These are phyloP conservation scores for Termitomyces sp. DNA, from an alignment of 768 basidiomycete genomes.

Conservation along the genomic window DNA sequence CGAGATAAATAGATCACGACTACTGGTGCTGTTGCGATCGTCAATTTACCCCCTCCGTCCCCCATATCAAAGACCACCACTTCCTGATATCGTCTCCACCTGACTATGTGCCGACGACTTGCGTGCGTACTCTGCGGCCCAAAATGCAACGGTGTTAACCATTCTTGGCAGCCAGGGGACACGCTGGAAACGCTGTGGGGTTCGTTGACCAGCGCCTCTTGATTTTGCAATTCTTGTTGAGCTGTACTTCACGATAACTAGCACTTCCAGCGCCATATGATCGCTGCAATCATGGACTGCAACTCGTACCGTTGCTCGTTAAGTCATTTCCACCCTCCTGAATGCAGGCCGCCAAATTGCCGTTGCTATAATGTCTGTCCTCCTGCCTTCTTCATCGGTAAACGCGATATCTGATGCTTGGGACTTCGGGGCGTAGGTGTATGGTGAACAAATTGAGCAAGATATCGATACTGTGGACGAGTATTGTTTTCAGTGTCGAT, in stretches of 20 bases:
- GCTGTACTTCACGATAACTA: slow-evolving; percentile 19
- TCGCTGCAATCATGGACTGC: slow-evolving; percentile 74
- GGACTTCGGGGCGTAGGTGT: slow-evolving; percentile 37
- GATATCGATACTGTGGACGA: slow-evolving; percentile 69
- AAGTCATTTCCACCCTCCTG: slow-evolving; percentile 53
- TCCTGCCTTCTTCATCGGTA: background rate
- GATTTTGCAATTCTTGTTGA: background rate
- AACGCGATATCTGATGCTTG: background rate
- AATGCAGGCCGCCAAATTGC: slow-evolving; percentile 50
- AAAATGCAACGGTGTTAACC: slow-evolving; percentile 9
- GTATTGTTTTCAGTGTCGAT: slow-evolving; percentile 63
- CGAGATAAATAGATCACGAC: slow-evolving; percentile 13
- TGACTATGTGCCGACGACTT: slow-evolving; percentile 65
- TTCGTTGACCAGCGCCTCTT: slow-evolving; percentile 22
- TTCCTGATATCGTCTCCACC: background rate
- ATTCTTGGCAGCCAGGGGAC: slow-evolving; percentile 58
- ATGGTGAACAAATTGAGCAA: slow-evolving; percentile 61
- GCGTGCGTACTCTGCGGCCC: slow-evolving; percentile 46
- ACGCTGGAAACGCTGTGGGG: slow-evolving; percentile 66
- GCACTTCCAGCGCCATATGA: slow-evolving; percentile 77
- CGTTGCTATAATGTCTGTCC: slow-evolving; percentile 52
- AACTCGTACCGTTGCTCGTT: slow-evolving; percentile 57
- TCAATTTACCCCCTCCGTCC: background rate
- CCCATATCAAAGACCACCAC: background rate
- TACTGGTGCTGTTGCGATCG: background rate